Percentiles rank a stretch among this genome's conserved stretches.
phyloP scores from a whole-genome alignment of 306 rosid genomes.

The Senna tora region DNA sequence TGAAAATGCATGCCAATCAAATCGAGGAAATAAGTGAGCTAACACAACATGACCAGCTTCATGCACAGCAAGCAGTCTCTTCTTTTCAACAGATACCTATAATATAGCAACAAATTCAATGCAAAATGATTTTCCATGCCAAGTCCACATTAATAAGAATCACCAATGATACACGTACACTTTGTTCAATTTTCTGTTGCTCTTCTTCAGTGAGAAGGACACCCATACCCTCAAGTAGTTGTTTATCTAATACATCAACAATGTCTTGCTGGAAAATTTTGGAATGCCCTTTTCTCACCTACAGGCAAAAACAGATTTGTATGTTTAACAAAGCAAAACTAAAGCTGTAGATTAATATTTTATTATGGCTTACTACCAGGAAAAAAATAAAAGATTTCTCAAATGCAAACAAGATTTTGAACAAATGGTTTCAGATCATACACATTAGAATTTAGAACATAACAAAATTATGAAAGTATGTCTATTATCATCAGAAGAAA shows the following conservation, averaged over 20 bases:
- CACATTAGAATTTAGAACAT: background rate
- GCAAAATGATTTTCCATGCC: slow-evolving; percentile 27
- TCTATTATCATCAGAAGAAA: slow-evolving; percentile 13
- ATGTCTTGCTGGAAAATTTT: slow-evolving; percentile 76
- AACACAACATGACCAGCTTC: slow-evolving; percentile 95
- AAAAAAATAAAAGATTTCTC: background rate
- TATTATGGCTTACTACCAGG: background rate
- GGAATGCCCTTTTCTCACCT: slow-evolving; percentile 92
- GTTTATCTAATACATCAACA: slow-evolving; percentile 91
- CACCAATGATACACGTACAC: slow-evolving; percentile 51
- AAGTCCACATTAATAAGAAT: slow-evolving; percentile 22
- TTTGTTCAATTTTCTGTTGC: slow-evolving; percentile 88
- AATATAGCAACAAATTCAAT: slow-evolving; percentile 26
- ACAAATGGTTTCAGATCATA: slow-evolving; percentile 3
- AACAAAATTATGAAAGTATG: background rate
- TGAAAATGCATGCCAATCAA: slow-evolving; percentile 99
- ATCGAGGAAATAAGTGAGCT: slow-evolving; percentile 95
- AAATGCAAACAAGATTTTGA: slow-evolving; percentile 31
- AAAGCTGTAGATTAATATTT: slow-evolving; percentile 8
- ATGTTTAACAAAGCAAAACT: slow-evolving; percentile 13
- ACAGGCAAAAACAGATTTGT: slow-evolving; percentile 37
- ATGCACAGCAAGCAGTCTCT: slow-evolving; percentile 90
- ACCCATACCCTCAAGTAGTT: slow-evolving; percentile 98
- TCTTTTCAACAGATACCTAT: slow-evolving; percentile 81
- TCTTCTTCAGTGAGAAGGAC: slow-evolving; percentile 98